Evolutionary conservation across 2,329 filamentous ascomycete species (phyloP).

Genomic region (Mycosphaerelloides madeirae): DNA sequence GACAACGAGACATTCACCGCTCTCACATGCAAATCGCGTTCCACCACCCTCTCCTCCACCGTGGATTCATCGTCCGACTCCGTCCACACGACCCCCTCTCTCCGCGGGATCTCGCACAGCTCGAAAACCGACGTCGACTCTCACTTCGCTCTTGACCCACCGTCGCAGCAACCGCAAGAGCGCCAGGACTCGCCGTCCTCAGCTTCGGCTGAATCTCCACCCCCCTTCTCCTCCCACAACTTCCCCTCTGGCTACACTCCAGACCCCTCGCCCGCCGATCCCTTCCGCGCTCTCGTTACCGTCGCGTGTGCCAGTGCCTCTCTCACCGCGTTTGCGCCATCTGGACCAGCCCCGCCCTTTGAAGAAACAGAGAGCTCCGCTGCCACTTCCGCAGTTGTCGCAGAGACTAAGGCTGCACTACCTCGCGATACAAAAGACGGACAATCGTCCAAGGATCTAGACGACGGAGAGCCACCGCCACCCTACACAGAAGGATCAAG

Average conservation of each 20-base stretch:
- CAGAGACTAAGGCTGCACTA: conserved; percentile 79
- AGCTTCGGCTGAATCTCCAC: conserved; percentile 51
- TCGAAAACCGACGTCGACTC: conserved; percentile 29
- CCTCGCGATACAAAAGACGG: conserved; percentile 76
- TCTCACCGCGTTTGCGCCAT: conserved; percentile 46
- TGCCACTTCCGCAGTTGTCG: conserved; percentile 50
- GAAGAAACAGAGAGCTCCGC: conserved; percentile 36
- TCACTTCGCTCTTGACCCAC: conserved; percentile 25
- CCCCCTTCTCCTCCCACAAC: conserved; percentile 62
- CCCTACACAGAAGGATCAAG: conserved; percentile 94
- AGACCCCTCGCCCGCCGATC: conserved; percentile 45
- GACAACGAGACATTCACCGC: background rate
- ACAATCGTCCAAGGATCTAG: conserved; percentile 63
- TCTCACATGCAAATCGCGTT: background rate
- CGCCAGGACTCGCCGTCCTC: conserved; percentile 26
- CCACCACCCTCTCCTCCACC: conserved; percentile 4
- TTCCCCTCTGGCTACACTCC: conserved; percentile 58
- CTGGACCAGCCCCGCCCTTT: conserved; percentile 45
- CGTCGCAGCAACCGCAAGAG: conserved; percentile 9
- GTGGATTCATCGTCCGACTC: conserved; percentile 30
- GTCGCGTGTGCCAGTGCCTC: conserved; percentile 31
- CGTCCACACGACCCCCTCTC: conserved; percentile 31
- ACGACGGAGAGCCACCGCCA: conserved; percentile 88
- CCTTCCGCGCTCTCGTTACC: conserved; percentile 40
- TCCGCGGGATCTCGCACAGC: conserved; percentile 23